Evolutionary conservation across 208 protist species (phyloP).

Genomic region (Naegleria gruberi): DNA sequence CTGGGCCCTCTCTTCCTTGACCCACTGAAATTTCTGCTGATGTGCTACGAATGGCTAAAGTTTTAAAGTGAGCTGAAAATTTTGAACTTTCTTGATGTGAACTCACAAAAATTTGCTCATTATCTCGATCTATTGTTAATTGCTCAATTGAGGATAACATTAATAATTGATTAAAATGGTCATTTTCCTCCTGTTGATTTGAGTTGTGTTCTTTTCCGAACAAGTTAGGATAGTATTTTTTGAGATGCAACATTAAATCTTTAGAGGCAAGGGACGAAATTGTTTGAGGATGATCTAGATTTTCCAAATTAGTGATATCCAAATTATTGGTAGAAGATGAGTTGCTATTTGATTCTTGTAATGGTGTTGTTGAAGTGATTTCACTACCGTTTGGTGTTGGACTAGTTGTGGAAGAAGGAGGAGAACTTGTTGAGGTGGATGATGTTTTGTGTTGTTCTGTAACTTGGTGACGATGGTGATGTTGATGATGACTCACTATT

Average conservation of each 20-base stretch:
- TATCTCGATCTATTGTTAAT: background rate
- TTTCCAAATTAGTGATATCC: background rate
- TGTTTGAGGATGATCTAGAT: background rate
- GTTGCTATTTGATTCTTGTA: background rate
- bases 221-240: background rate
- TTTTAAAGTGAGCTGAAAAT: background rate
- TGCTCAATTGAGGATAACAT: background rate
- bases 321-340: background rate
- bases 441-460: too few relatives aligned
- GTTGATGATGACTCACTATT: too few relatives aligned
- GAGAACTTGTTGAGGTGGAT: too few relatives aligned
- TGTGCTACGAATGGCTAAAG: background rate
- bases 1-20: constrained; percentile 7
- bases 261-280: background rate
- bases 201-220: background rate
- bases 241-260: background rate
- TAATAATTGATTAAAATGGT: background rate
- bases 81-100: background rate
- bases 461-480: too few relatives aligned
- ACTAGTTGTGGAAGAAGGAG: too few relatives aligned
- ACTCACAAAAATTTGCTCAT: background rate
- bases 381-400: background rate
- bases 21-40: constrained; percentile 6
- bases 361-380: background rate
- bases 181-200: too few relatives aligned